Conservation (phyloP, 1,284 basidiomycete genomes). For the Naganishia sp. region DNA sequence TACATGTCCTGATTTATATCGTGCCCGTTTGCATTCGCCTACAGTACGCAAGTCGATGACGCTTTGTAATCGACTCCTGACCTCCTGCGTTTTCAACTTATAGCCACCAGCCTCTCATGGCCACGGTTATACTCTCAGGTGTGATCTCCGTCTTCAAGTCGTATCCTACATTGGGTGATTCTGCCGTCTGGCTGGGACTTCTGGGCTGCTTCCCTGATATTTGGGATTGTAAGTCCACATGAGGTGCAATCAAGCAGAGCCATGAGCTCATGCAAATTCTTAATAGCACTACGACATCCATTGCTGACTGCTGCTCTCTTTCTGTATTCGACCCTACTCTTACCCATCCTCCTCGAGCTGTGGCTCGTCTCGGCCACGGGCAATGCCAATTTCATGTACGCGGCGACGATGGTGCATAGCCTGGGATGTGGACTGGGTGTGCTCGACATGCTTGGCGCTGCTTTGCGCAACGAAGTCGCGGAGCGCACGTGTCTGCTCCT, state of each 20-base stretch:
- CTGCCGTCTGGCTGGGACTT: constrained; percentile 80
- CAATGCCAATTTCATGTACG: constrained; percentile 98
- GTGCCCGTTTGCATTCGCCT: constrained; percentile 85
- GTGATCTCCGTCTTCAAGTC: constrained; percentile 84
- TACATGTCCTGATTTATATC: constrained; percentile 82
- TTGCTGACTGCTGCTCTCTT: constrained; percentile 82
- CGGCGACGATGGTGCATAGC: constrained; percentile 89
- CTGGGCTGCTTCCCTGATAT: constrained; percentile 80
- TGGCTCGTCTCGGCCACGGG: constrained; percentile 92
- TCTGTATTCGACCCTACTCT: constrained; percentile 77
- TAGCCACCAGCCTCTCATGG: constrained; percentile 83
- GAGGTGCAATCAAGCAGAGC: neutral
- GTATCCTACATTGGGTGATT: constrained; percentile 87
- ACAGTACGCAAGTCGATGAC: constrained; percentile 58
- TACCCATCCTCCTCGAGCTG: constrained; percentile 87
- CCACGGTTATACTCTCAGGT: constrained; percentile 73
- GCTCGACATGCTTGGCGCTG: constrained; percentile 78
- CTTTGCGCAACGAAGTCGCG: constrained; percentile 67
- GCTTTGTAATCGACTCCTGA: neutral
- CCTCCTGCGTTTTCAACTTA: neutral
- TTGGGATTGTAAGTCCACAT: constrained; percentile 30
- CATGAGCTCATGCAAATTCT: neutral
- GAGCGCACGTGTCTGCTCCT: constrained; percentile 11
- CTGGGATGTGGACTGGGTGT: constrained; percentile 80
- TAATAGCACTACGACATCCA: constrained; percentile 78